Evolutionary conservation across 805 yeast species (phyloP).

Genomic region (Saturnispora dispora): DNA sequence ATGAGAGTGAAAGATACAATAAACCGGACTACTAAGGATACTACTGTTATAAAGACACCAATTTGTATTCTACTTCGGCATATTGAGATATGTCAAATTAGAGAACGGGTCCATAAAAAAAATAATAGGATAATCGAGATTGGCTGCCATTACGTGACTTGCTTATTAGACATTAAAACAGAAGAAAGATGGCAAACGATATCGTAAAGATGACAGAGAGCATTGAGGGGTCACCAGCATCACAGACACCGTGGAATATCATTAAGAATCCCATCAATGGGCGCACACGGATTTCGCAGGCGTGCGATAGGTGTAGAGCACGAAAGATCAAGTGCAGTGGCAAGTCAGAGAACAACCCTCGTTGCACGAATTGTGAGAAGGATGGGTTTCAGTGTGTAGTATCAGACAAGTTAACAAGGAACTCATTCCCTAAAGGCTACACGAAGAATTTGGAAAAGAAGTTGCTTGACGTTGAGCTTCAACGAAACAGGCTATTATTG

Average conservation of each 20-base stretch:
- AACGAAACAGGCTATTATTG: conserved; percentile 32
- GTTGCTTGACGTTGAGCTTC: conserved; percentile 52
- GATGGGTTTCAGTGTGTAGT: conserved; percentile 63
- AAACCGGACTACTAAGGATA: not conserved
- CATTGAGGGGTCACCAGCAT: not conserved
- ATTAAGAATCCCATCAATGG: conserved; percentile 31
- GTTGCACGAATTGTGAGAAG: conserved; percentile 56
- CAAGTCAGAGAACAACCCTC: conserved; percentile 37
- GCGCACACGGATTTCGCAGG: conserved; percentile 54
- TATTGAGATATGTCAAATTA: not conserved
- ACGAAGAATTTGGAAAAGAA: conserved; percentile 65
- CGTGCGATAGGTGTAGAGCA: conserved; percentile 73
- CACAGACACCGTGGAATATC: conserved; percentile 22
- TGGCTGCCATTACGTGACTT: not conserved
- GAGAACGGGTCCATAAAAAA: not conserved
- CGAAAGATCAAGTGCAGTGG: conserved; percentile 75
- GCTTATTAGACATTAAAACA: not conserved
- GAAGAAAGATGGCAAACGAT: not conserved
- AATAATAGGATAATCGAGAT: not conserved
- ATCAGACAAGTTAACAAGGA: conserved; percentile 62
- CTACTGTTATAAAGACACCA: not conserved
- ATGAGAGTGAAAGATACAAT: not conserved
- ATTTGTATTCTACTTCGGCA: not conserved
- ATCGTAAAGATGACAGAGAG: not conserved
- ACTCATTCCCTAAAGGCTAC: conserved; percentile 76